Evolutionary conservation across 2,329 filamentous ascomycete genomes (phyloP), one percentile per base, ranked within the genome.

Genomic region (Fusarium sororula): DNA sequence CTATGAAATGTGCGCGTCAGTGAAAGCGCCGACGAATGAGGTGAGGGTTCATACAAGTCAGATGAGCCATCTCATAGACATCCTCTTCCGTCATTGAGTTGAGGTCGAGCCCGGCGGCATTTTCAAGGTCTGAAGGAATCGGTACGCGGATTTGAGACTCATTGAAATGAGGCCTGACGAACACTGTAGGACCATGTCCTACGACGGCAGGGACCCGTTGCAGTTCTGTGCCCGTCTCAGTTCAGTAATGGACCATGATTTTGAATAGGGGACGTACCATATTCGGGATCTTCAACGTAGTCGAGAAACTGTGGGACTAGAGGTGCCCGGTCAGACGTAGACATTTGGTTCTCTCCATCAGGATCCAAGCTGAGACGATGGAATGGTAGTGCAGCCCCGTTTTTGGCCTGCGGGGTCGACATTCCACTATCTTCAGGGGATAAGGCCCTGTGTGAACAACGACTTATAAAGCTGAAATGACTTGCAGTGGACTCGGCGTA

Each of bases 401-500:
- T 37, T 20, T 38, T 26, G 3, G 32, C 3, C 3, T 37, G 50
- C 13, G 17, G n/a, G 18, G 24, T 38, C 6, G 50, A 28, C 35
- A 26, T 20, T 22, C 7, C 18, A 15, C 18, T 11, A 8, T 22
- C 13, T 28, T 7, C 13, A 12, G 3, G 32, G 18, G 50, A 38
- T 2, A 28, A 26, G 7, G 13, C 9, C n/a, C 2, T 11, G 32
- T 3, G 32, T 38, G 5, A 3, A 38, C 32, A 38, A 15, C 4
- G 4, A 38, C 13, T 38, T 5, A 15, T 15, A 11, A 3, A 28
- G 28, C 28, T 28, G 28, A 3, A 22, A 3, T 2, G 3, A 8
- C 17, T 20, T 8, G 5, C 14, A 22, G 24, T 17, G 18, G 7
- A 3, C 18, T 38, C 5, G 5, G 1, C 0, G 7, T 11, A 26